Percentiles rank a stretch among this genome's conserved stretches.
phyloP scores from a whole-genome alignment of 768 basidiomycete species.

The Hysterangium stoloniferum region DNA sequence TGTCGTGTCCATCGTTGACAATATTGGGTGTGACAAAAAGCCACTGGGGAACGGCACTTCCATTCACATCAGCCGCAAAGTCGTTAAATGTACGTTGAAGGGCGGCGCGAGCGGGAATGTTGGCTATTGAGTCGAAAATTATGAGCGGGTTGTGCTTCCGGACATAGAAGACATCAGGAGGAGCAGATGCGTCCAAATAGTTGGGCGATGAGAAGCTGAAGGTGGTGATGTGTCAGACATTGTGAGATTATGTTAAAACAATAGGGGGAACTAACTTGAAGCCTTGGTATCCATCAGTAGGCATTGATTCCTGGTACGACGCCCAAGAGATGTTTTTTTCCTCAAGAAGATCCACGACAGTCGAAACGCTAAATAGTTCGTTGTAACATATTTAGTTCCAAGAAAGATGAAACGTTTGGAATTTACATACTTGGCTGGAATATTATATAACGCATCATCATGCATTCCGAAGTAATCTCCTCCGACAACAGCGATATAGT shows the following conservation, averaged over 20 bases:
- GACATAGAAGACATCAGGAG: slow-evolving; percentile 41
- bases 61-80: slow-evolving; percentile 47
- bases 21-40: slow-evolving; percentile 57
- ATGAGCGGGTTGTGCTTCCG: slow-evolving; percentile 52
- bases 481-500: slow-evolving; percentile 39
- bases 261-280: slow-evolving; percentile 27
- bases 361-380: slow-evolving; percentile 37
- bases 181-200: slow-evolving; percentile 28
- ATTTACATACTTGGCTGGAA: slow-evolving; percentile 16
- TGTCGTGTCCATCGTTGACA: slow-evolving; percentile 55
- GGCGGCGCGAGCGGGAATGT: slow-evolving; percentile 31
- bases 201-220: slow-evolving; percentile 29
- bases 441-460: slow-evolving; percentile 31
- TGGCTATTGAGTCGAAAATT: slow-evolving; percentile 43
- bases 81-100: slow-evolving; percentile 56
- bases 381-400: neutral
- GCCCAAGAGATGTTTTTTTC: slow-evolving; percentile 51
- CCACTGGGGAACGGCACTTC: slow-evolving; percentile 49
- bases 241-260: slow-evolving; percentile 10
- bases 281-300: slow-evolving; percentile 37
- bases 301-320: slow-evolving; percentile 54
- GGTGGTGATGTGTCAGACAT: slow-evolving; percentile 11
- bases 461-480: slow-evolving; percentile 48
- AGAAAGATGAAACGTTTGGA: too few relatives aligned
- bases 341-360: slow-evolving; percentile 54